Base-by-base conservation (phyloP, 2,329 filamentous ascomycete species). In the Aspergillus aculeatinus region DNA sequence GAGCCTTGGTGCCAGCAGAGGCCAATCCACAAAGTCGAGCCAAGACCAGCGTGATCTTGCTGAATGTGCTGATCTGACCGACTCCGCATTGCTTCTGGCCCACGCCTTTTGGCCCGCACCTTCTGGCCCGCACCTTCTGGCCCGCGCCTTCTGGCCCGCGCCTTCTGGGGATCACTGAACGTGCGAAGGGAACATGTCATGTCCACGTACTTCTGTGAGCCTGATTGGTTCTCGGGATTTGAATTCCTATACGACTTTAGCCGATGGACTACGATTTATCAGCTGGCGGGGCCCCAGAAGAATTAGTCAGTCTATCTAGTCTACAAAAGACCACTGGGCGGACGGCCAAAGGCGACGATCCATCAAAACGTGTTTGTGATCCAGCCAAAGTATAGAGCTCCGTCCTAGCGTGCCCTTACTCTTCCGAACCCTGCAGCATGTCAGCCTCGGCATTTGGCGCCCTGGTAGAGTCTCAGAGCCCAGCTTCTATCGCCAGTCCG, bases 381-480 rank as follows among this genome's bases (percentile, higher is more conserved):
- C n/a, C 39, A 31, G 16, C 16, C 27, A 48, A 33, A 33, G n/a
- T 23, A n/a, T 5, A 29, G n/a, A 31, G n/a, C 3, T 42, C n/a
- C 19, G 39, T 19, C 39, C 39, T 19, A 19, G n/a, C 39, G 39
- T 44, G 14, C 27, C 3, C 16, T 48, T 27, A 48, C 16, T 35
- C 21, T 16, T 21, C 47, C 19, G 5, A 12, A 6, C 9, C 27
- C 5, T 27, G 31, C 60, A 74, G 42, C 19, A 79, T 79, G 75
- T 65, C 75, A 48, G 64, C 75, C 12, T 70, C 61, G 23, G 65
- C 64, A 12, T 69, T 81, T 25, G 76, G 76, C 21, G 71, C 74
- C 21, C 67, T 81, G 27, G 70, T 82, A 55, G 73, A 79, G 50
- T 75, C 82, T 27, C 77, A 82, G 47, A 72, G 74, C 54, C 60